A percentile compares a stretch with the other conserved stretches of the same genome.
Evolutionary conservation across 1,284 basidiomycete genomes (phyloP).

Genomic region (Apiotrichum sp.): DNA sequence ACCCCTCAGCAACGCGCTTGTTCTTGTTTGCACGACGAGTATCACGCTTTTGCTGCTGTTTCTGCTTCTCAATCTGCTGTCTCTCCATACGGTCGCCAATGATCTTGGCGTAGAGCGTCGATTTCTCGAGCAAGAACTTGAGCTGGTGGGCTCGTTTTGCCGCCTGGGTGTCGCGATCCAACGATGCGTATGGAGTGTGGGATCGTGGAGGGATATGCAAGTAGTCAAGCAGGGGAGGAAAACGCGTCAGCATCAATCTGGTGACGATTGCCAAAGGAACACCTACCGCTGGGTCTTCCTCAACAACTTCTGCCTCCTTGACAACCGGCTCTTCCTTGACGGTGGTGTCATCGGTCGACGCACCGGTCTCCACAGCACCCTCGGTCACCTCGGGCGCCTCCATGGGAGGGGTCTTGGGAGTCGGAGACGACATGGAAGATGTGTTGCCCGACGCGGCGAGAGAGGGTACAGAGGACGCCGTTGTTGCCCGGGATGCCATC

Average conservation of each 20-base stretch:
- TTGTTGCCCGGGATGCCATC: constrained; percentile 3
- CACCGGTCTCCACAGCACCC: too few relatives aligned
- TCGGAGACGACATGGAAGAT: constrained; percentile 31
- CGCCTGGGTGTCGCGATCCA: constrained; percentile 20
- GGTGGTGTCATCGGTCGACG: too few relatives aligned
- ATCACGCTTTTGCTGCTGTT: constrained; percentile 39
- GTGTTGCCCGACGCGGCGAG: constrained; percentile 21
- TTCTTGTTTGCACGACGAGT: constrained; percentile 42
- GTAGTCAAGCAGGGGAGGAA: too few relatives aligned
- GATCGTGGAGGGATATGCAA: too few relatives aligned
- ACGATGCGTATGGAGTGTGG: too few relatives aligned
- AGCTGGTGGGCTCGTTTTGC: constrained; percentile 30
- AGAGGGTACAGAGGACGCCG: constrained; percentile 18
- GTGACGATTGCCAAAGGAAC: too few relatives aligned
- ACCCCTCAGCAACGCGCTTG: constrained; percentile 25
- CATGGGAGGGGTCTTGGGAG: constrained; percentile 20
- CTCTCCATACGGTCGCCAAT: constrained; percentile 48
- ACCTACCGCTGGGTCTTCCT: too few relatives aligned
- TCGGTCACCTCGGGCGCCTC: too few relatives aligned
- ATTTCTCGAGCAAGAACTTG: constrained; percentile 43
- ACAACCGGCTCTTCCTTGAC: too few relatives aligned
- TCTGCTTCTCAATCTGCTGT: constrained; percentile 42
- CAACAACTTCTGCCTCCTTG: too few relatives aligned
- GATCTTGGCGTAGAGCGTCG: constrained; percentile 46
- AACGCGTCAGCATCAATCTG: too few relatives aligned